Base-by-base conservation (phyloP, 768 basidiomycete genomes). In the Saitozyma sp. region DNA sequence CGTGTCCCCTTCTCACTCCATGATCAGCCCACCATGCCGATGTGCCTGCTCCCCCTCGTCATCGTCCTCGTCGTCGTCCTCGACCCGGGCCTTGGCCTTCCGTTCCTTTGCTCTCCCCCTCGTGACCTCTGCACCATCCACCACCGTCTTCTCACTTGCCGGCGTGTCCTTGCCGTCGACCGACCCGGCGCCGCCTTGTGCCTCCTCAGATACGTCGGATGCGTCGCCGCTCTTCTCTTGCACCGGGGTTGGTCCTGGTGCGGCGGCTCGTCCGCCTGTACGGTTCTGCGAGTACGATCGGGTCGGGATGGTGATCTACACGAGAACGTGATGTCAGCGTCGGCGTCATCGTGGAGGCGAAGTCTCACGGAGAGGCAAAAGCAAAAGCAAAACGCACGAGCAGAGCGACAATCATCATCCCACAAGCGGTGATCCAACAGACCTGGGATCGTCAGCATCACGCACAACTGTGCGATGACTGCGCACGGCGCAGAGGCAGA, bases 71-170 rank as follows among this genome's bases (percentile, higher is more conserved):
- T 87, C 91, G 70, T 89, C 90, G 84, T 88, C 90, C 84, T 89
- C 91, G 67, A 89, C 91, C 65, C 92, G 93, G 50, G 91, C 91
- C 67, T 88, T 88, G 63, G 90, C 91, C 78, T 94, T 91, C 89
- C 96, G 97, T 82, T 95, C 88, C 91, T 98, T 97, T 80, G 95
- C 92, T 72, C 95, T 94, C 45, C 45, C n/a, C n/a, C 13, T 46
- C 45, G 45, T 46, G 2, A 17, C 13, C 45, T 13, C 13, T 13
- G 45, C 13, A 46, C n/a, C 13, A 46, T 17, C 45, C 13, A 17
- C 45, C 45, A 46, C 45, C n/a, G 45, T 46, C 45, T 46, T 46
- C 45, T 46, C 45, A 17, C 45, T 46, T 17, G 13, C 11, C 13
- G 45, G 45, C 45, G 45, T 46, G 45, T 46, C 45, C n/a, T 13